These are phyloP conservation scores for Leishmania guyanensis DNA, from an alignment of 208 protist species.

Conservation along the genomic window DNA sequence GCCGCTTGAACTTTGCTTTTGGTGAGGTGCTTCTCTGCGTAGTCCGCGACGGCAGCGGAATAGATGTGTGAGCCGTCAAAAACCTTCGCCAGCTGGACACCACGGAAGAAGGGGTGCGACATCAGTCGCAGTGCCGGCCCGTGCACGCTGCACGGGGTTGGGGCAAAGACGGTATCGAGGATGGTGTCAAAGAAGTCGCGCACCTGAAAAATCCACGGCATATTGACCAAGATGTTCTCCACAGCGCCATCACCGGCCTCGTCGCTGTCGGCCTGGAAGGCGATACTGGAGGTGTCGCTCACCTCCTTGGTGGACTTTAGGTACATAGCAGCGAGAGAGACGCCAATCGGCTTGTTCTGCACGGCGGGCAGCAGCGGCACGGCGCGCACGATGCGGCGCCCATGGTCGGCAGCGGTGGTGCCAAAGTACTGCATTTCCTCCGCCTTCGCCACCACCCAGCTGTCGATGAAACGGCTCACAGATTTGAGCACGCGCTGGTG, in stretches of 20 bases:
- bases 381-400: slow-evolving; percentile 27
- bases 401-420: slow-evolving; percentile 36
- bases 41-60: slow-evolving; percentile 41
- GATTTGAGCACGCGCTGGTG: slow-evolving; percentile 62
- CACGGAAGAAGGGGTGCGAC: slow-evolving; percentile 71
- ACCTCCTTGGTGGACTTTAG: slow-evolving; percentile 34
- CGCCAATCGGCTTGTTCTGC: slow-evolving; percentile 41
- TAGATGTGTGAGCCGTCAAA: slow-evolving; percentile 70
- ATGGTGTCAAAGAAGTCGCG: slow-evolving; percentile 70
- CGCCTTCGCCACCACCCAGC: slow-evolving; percentile 61
- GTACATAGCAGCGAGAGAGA: slow-evolving; percentile 61
- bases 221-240: slow-evolving; percentile 52
- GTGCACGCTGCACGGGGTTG: slow-evolving; percentile 47
- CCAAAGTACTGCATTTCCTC: slow-evolving; percentile 68
- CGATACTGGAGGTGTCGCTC: slow-evolving; percentile 30
- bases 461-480: slow-evolving; percentile 51
- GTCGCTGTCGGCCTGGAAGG: slow-evolving; percentile 17
- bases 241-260: slow-evolving; percentile 4
- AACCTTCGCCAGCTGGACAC: slow-evolving; percentile 42
- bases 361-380: slow-evolving; percentile 30
- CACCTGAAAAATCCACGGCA: slow-evolving; percentile 66
- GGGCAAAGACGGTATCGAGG: slow-evolving; percentile 50
- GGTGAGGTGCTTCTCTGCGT: slow-evolving; percentile 40
- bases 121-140: slow-evolving; percentile 41
- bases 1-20: slow-evolving; percentile 53